Evolutionary conservation across 371 early-diverging fungal species (phyloP).

Genomic region (Umbelopsis sp.): DNA sequence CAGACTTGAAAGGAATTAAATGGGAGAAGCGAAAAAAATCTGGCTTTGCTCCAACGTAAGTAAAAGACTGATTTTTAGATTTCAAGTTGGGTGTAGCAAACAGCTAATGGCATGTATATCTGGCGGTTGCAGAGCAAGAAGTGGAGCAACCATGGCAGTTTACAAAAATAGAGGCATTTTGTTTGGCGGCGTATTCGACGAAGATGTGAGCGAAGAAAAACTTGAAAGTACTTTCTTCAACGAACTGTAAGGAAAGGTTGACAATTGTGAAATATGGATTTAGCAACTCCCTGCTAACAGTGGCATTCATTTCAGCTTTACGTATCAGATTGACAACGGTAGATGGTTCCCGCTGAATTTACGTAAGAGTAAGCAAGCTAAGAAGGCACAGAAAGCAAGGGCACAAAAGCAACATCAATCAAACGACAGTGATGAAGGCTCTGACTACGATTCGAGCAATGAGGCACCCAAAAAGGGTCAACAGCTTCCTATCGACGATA

Average conservation of each 20-base stretch:
- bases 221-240: constrained; percentile 58
- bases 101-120: not conserved
- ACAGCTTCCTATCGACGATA: constrained; percentile 1
- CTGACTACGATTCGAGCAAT: not conserved
- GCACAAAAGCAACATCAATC: constrained; percentile 18
- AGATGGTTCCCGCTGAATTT: constrained; percentile 46
- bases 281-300: not conserved
- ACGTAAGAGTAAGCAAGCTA: constrained; percentile 35
- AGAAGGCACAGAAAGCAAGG: constrained; percentile 37
- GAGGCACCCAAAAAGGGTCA: not conserved
- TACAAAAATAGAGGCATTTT: constrained; percentile 60
- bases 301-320: constrained; percentile 13
- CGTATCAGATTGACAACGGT: constrained; percentile 42
- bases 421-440: constrained; percentile 31
- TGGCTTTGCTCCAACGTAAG: constrained; percentile 35
- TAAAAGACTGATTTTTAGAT: not conserved
- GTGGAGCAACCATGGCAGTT: constrained; percentile 58
- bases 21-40: constrained; percentile 65
- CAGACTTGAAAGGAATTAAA: constrained; percentile 47
- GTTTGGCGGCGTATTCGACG: constrained; percentile 65
- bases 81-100: too few species aligned
- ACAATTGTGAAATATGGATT: not conserved
- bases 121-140: constrained; percentile 34
- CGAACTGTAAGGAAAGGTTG: constrained; percentile 39
- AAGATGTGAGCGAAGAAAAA: constrained; percentile 60